These are phyloP conservation scores for Meyerozyma sp. DNA, from an alignment of 1,139 yeast genomes.

Conservation along the genomic window DNA sequence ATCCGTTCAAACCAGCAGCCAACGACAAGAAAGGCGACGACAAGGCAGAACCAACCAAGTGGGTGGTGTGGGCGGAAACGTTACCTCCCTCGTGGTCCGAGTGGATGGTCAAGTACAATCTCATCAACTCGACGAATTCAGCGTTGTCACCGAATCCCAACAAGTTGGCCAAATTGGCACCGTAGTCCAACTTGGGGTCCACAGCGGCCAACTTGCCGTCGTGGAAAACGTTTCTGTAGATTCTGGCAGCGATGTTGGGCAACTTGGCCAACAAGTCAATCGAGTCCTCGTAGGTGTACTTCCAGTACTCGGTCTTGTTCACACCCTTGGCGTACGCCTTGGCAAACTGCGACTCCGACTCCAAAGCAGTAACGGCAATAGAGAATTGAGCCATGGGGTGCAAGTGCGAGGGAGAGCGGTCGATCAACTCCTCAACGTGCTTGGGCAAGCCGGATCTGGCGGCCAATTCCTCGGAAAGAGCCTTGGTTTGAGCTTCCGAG, in stretches of 20 bases:
- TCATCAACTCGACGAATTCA: conserved; percentile 85
- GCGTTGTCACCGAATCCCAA: conserved; percentile 76
- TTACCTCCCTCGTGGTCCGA: conserved; percentile 99
- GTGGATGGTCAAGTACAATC: conserved; percentile 91
- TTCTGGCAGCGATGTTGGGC: conserved; percentile 90
- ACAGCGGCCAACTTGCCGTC: conserved; percentile 76
- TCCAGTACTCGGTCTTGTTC: conserved; percentile 86
- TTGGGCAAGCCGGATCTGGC: conserved; percentile 81
- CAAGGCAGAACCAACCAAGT: conserved; percentile 92
- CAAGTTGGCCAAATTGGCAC: conserved; percentile 81
- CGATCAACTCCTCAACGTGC: conserved; percentile 77
- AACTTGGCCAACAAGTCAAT: conserved; percentile 85
- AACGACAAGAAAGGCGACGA: conserved; percentile 90
- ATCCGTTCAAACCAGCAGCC: conserved; percentile 93
- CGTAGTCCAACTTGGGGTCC: conserved; percentile 78
- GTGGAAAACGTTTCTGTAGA: conserved; percentile 84
- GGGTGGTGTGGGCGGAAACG: conserved; percentile 96
- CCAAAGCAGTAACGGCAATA: conserved; percentile 87
- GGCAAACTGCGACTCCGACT: conserved; percentile 86
- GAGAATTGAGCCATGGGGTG: conserved; percentile 99
- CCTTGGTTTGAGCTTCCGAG: conserved; percentile 66
- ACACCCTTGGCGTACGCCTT: conserved; percentile 88
- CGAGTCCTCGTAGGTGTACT: conserved; percentile 85
- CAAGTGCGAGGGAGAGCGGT: conserved; percentile 76
- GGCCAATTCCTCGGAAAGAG: conserved; percentile 77